Evolutionary conservation across 2,329 filamentous ascomycete genomes (phyloP).

Genomic region (Aspergillus awamori): DNA sequence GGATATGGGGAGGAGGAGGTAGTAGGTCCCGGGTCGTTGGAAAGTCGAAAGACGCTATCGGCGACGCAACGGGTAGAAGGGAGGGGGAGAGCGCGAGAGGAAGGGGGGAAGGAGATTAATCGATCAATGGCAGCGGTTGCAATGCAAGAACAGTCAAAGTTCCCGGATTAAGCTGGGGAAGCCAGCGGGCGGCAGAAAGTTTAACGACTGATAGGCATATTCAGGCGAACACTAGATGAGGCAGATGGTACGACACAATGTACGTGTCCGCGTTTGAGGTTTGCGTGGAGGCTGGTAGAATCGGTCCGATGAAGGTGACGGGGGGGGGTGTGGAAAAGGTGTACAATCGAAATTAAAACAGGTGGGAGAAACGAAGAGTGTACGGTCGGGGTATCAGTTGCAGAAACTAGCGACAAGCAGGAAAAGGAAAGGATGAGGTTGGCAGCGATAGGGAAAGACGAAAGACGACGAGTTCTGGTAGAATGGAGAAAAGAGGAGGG

Average conservation of each 20-base stretch:
- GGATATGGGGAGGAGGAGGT: constrained; percentile 5
- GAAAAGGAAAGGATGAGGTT: constrained; percentile 14
- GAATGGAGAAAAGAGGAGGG: constrained; percentile 1
- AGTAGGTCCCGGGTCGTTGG: constrained; percentile 1
- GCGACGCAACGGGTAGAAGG: constrained; percentile 1
- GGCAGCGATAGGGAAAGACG: constrained; percentile 13
- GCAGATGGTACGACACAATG: constrained; percentile 9
- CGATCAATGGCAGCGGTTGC: constrained; percentile 12
- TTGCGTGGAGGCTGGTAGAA: constrained; percentile 7
- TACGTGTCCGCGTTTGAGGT: constrained; percentile 16
- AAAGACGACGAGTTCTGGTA: background rate
- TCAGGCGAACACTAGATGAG: constrained; percentile 17
- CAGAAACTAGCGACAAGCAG: constrained; percentile 8
- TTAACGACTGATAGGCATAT: constrained; percentile 31
- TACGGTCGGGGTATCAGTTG: constrained; percentile 7
- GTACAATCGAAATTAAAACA: constrained; percentile 23
- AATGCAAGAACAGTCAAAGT: constrained; percentile 11
- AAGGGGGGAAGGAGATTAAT: constrained; percentile 9
- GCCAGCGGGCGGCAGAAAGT: constrained; percentile 31
- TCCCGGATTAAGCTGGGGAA: constrained; percentile 19
- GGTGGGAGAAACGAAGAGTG: constrained; percentile 14
- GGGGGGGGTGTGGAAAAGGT: constrained; percentile 1
- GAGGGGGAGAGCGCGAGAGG: constrained; percentile 15
- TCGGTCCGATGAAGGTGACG: constrained; percentile 4
- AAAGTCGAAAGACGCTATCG: constrained; percentile 3